Base-by-base conservation (phyloP, 208 protist genomes). In the Trypanosoma platydactyli region DNA sequence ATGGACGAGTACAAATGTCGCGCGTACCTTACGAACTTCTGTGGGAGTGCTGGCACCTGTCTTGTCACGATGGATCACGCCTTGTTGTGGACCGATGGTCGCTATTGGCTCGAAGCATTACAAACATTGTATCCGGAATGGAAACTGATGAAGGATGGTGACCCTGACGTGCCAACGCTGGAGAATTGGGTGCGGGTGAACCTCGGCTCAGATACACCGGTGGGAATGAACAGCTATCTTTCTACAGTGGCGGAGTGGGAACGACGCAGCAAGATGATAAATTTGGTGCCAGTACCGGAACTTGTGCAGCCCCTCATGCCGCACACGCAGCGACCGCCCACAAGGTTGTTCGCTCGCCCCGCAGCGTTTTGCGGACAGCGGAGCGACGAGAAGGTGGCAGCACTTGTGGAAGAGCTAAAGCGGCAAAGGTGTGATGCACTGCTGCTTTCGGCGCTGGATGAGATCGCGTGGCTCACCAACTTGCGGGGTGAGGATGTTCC, bases 71-170 rank as follows among this genome's bases (percentile, higher is more conserved):
- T 79, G 68, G 73, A 88, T 5, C 68, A 87, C 35, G 92, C 94
- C 6, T 79, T 98, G 33, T 62, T 99, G 16, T 99, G 96, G 97
- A 99, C 98, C 3, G 98, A 99, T 69, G 98, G 97, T 5, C 94
- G 98, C 29, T 99, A 99, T 81, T 98, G 90, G 78, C 45, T 97
- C 24, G 96, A 98, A 56, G 98, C 97, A 0, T 80, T 76, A 42
- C 55, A 89, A 33, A 60, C 95, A 68, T 68, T 98, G 12, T 91
- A 87, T 67, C 62, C 77, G 0, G 81, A 87, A 66, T 97, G 89
- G 64, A 41, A 79, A 40, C 77, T 97, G 48, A 97, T 97, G 94
- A 91, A 89, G 63, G 70, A 86, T 42, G 86, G 84, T 38, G 52
- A 86, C 61, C 62, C 73, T 15, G 81, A 67, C 5, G 81, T 84